Conservation (phyloP, 371 early-diverging fungal species). For the Rhizopus sp. region DNA sequence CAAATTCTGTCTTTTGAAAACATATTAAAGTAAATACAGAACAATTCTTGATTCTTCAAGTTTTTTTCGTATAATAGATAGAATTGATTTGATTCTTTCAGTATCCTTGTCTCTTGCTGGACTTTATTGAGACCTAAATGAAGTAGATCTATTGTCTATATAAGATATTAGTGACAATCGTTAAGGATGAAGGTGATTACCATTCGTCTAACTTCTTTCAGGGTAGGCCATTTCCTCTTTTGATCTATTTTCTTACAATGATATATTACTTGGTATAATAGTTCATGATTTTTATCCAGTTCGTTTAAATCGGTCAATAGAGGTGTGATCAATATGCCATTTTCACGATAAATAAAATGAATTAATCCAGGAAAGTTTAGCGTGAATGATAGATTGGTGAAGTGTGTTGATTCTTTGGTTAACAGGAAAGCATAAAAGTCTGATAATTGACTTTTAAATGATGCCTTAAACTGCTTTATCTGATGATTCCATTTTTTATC, state of each 20-base stretch:
- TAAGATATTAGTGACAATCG: background rate
- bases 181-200: slow-evolving; percentile 13
- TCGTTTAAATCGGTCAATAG: slow-evolving; percentile 38
- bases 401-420: slow-evolving; percentile 50
- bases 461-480: slow-evolving; percentile 27
- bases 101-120: background rate
- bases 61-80: slow-evolving; percentile 25
- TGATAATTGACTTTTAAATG: slow-evolving; percentile 20
- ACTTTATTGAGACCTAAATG: slow-evolving; percentile 16
- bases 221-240: slow-evolving; percentile 29
- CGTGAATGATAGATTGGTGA: slow-evolving; percentile 46
- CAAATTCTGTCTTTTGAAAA: slow-evolving; percentile 26
- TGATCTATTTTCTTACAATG: slow-evolving; percentile 19
- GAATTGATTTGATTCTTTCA: slow-evolving; percentile 22
- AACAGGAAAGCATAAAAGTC: slow-evolving; percentile 45
- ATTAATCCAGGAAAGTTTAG: slow-evolving; percentile 45
- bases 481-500: slow-evolving; percentile 25
- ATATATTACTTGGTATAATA: slow-evolving; percentile 32
- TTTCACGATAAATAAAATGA: slow-evolving; percentile 44
- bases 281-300: slow-evolving; percentile 34
- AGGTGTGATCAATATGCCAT: slow-evolving; percentile 37
- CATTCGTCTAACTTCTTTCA: slow-evolving; percentile 21
- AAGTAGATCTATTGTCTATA: slow-evolving; percentile 10
- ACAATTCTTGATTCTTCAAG: slow-evolving; percentile 23
- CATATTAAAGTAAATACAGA: slow-evolving; percentile 40